Evolutionary conservation across 2,329 filamentous ascomycete genomes (phyloP).

Genomic region (Nigrograna mackinnonii): DNA sequence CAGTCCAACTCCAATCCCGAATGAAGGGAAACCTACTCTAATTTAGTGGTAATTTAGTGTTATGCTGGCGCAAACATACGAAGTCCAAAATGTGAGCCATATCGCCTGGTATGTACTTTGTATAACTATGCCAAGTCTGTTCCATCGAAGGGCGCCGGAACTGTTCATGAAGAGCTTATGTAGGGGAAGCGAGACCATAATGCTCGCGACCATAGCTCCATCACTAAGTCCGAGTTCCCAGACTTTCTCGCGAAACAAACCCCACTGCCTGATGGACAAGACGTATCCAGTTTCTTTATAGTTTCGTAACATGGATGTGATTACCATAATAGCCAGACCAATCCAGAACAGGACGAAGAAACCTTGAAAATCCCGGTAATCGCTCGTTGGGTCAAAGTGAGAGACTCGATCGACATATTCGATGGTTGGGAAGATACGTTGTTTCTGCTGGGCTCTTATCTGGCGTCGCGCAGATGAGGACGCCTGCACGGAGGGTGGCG

Average conservation of each 20-base stretch:
- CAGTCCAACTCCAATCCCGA: conserved; percentile 93
- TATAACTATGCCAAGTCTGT: conserved; percentile 73
- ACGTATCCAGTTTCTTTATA: conserved; percentile 92
- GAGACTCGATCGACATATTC: conserved; percentile 90
- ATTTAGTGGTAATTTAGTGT: neutral
- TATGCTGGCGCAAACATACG: conserved; percentile 50
- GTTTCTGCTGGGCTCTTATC: conserved; percentile 77
- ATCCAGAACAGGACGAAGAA: conserved; percentile 99
- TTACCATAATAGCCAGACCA: conserved; percentile 92
- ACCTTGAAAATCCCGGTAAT: conserved; percentile 92
- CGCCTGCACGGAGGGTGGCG: conserved; percentile 87
- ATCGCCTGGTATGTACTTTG: conserved; percentile 79
- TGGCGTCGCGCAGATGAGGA: conserved; percentile 85
- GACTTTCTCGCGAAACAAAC: conserved; percentile 83
- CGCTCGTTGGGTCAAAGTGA: conserved; percentile 90
- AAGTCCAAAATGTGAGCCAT: conserved; percentile 85
- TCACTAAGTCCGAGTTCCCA: conserved; percentile 86
- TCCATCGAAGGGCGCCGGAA: conserved; percentile 69
- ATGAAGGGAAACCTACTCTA: conserved; percentile 71
- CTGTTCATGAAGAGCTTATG: conserved; percentile 68
- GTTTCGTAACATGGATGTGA: conserved; percentile 91
- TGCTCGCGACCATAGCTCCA: conserved; percentile 79
- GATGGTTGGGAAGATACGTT: conserved; percentile 88
- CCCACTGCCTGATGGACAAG: conserved; percentile 84
- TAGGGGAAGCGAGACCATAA: conserved; percentile 71